Base-by-base conservation (phyloP, 768 basidiomycete species). In the Neoboletus subvelutipes region DNA sequence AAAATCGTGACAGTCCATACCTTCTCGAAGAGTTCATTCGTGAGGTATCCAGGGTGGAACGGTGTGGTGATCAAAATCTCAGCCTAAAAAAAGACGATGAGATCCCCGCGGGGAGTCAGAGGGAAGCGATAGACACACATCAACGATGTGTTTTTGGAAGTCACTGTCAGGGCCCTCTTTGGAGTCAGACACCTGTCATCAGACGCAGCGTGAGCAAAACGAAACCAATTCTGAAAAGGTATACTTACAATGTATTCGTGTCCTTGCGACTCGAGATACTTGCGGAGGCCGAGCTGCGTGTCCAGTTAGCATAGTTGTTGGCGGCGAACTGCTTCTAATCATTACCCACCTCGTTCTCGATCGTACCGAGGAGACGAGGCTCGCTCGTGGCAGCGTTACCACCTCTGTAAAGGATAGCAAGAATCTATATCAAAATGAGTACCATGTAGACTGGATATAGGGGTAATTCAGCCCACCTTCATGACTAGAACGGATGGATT, bases 41-140 rank as follows among this genome's bases (percentile, higher is more conserved):
- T 92, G 57, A 92, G 80, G 71, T 92, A 92, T 61, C 86, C 90
- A 54, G 90, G 90, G 71, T 92, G 90, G 84, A 92, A 92, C 5
- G 90, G 89, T 5, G 90, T 91, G 2, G 90, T 90, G 70, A 90
- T 91, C 67, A 90, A 71, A 55, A 91, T 81, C 70, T 91, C 90
- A 45, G 87, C 86, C 87, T 90, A 65, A 52, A 37, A 36, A 54
- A 52, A 48, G 50, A 43, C 52, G 17, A 56, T 56, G 37, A 55
- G 55, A 40, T 54, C 50, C 50, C 60, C 33, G 62, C 59, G 54
- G 59, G 58, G 29, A 10, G 49, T 33, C 22, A n/a, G 10, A 45
- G 50, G 39, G 40, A 37, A 3, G 47, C 8, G 26, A 45, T 45
- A 15, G 41, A 75, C 87, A 51, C 69, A 91, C 90, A 71, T 91